These are phyloP conservation scores for Kewa caespitosa DNA, from an alignment of 179 eudicot species.

Conservation along the genomic window DNA sequence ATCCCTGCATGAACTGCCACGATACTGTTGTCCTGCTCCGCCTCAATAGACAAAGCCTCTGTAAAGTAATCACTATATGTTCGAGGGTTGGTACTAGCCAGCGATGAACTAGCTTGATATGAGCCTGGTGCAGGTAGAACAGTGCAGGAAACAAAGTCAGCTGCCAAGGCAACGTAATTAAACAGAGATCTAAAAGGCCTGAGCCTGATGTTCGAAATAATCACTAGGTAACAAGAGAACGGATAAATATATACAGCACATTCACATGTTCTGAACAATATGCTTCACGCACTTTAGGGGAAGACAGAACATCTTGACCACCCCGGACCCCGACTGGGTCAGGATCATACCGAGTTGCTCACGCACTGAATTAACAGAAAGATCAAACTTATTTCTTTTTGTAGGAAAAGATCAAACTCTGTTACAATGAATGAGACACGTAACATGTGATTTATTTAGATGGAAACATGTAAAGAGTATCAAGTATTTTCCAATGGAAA, in stretches of 20 bases:
- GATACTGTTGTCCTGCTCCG: constrained; percentile 71
- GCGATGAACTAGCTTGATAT: constrained; percentile 25
- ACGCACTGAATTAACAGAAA: too few relatives aligned
- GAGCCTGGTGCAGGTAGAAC: constrained; percentile 36
- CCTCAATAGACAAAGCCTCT: constrained; percentile 57
- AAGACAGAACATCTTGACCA: too few relatives aligned
- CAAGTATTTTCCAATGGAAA: neutral
- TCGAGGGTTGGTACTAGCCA: constrained; percentile 35
- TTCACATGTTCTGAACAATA: too few relatives aligned
- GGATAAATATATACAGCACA: too few relatives aligned
- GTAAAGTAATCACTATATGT: constrained; percentile 66
- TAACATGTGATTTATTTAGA: too few relatives aligned
- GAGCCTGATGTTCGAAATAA: neutral
- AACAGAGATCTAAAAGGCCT: neutral
- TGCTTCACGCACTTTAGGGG: too few relatives aligned
- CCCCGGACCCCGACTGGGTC: too few relatives aligned
- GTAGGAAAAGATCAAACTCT: too few relatives aligned
- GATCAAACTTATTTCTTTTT: neutral
- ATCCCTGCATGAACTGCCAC: constrained; percentile 79
- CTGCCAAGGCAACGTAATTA: neutral
- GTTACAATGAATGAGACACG: neutral
- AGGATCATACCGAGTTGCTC: too few relatives aligned
- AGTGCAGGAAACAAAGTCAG: neutral
- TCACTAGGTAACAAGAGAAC: neutral
- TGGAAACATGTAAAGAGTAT: too few relatives aligned